A percentile compares a stretch with the other conserved stretches of the same genome.
Conservation (phyloP, 352 stramenopile species). For the Pythium insidiosum region DNA sequence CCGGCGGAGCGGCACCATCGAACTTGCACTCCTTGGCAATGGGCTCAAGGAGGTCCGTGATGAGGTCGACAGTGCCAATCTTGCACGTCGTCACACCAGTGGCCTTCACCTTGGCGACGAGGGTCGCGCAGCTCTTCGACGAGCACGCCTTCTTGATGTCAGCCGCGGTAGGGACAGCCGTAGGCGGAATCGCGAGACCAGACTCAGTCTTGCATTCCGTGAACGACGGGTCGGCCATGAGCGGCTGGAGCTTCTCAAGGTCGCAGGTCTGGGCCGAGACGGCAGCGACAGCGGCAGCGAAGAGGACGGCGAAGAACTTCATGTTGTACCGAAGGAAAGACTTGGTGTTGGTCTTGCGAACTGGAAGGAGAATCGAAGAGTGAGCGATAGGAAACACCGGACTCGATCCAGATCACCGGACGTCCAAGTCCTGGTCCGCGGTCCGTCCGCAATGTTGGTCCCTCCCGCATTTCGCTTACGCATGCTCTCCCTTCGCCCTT, state of each 20-base stretch:
- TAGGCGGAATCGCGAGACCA: constrained; percentile 7
- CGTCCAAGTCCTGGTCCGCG: no score
- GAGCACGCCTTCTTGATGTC: neutral
- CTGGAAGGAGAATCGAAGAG: neutral
- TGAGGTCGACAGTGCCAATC: neutral
- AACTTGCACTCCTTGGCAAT: neutral
- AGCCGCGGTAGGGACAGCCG: neutral
- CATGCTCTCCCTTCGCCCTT: no score
- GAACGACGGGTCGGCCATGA: constrained; percentile 7
- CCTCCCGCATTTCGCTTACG: no score
- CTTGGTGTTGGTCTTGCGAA: neutral
- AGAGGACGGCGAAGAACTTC: constrained; percentile 12
- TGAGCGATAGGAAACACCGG: no score
- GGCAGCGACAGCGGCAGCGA: constrained; percentile 5
- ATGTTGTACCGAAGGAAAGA: no score
- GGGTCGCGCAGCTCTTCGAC: neutral
- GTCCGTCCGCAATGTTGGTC: no score
- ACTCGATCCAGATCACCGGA: no score
- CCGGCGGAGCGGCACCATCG: no score
- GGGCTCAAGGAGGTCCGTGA: neutral
- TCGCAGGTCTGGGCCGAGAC: constrained; percentile 6
- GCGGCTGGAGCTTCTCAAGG: constrained; percentile 1
- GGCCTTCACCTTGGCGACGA: constrained; percentile 3
- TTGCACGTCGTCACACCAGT: constrained; percentile 18
- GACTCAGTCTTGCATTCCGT: constrained; percentile 3